Conservation (phyloP, 768 basidiomycete species). For the Suillus paluster region DNA sequence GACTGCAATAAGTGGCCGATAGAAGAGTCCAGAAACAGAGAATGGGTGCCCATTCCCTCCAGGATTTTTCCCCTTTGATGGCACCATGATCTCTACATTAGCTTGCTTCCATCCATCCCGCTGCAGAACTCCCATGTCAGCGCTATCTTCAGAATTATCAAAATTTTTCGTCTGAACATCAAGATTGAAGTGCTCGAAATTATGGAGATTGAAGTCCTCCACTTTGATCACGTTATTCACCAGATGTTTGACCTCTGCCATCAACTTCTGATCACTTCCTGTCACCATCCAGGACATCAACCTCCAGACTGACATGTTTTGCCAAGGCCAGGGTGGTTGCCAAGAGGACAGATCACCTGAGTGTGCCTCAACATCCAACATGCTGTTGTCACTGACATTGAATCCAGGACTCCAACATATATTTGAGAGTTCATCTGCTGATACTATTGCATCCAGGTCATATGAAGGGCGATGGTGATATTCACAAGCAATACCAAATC, state of each 20-base stretch:
- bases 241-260: background rate
- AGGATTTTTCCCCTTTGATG: background rate
- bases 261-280: slow-evolving; percentile 6
- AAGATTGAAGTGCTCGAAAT: slow-evolving; percentile 3
- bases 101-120: background rate
- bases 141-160: background rate
- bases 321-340: slow-evolving; percentile 12
- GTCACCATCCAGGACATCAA: slow-evolving; percentile 11
- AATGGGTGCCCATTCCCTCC: slow-evolving; percentile 1
- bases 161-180: background rate
- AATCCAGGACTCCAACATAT: background rate
- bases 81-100: slow-evolving; percentile 5
- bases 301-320: slow-evolving; percentile 13
- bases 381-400: background rate
- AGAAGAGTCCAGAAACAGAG: slow-evolving; percentile 26
- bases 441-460: background rate
- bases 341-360: no score
- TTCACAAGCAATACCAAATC: background rate
- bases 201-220: background rate
- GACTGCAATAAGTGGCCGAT: slow-evolving; percentile 24
- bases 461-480: background rate
- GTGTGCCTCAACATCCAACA: background rate
- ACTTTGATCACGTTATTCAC: background rate
- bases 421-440: background rate
- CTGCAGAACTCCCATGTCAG: background rate